Evolutionary conservation across 2,329 filamentous ascomycete genomes (phyloP).

Genomic region (Leptographium wingfieldii): DNA sequence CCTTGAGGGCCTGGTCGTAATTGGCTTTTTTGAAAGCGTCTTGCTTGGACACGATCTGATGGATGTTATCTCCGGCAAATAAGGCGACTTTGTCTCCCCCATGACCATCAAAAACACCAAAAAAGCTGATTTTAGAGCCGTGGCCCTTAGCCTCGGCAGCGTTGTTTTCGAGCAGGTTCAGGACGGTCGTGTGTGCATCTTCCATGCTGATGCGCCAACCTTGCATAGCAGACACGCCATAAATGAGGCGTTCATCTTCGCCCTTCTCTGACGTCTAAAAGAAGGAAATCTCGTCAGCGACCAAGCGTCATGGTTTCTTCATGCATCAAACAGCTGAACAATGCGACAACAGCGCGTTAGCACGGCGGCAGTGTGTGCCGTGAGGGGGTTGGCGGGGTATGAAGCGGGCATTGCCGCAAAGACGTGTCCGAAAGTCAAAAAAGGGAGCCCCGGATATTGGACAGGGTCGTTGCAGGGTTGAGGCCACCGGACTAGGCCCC

Average conservation of each 20-base stretch:
- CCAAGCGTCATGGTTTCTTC: not conserved
- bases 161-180: constrained; percentile 61
- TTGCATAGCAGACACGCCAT: constrained; percentile 96
- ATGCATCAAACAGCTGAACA: not conserved
- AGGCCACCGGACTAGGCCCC: not conserved
- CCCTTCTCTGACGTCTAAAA: constrained; percentile 71
- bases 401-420: not conserved
- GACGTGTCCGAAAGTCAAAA: not conserved
- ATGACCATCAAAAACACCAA: constrained; percentile 96
- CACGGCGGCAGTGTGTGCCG: not conserved
- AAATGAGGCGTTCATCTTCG: constrained; percentile 85
- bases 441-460: not conserved
- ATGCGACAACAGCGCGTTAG: not conserved
- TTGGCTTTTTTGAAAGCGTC: constrained; percentile 84
- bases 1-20: constrained; percentile 91
- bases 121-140: constrained; percentile 75
- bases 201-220: constrained; percentile 99
- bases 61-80: constrained; percentile 84
- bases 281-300: constrained; percentile 7
- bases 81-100: constrained; percentile 93
- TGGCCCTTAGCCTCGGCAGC: constrained; percentile 49
- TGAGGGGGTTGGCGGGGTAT: not conserved
- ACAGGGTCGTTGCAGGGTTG: not conserved
- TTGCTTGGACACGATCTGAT: constrained; percentile 90
- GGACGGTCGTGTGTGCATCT: constrained; percentile 80